Conservation (phyloP, 2,329 filamentous ascomycete species). For the Sarocladium oryzae region DNA sequence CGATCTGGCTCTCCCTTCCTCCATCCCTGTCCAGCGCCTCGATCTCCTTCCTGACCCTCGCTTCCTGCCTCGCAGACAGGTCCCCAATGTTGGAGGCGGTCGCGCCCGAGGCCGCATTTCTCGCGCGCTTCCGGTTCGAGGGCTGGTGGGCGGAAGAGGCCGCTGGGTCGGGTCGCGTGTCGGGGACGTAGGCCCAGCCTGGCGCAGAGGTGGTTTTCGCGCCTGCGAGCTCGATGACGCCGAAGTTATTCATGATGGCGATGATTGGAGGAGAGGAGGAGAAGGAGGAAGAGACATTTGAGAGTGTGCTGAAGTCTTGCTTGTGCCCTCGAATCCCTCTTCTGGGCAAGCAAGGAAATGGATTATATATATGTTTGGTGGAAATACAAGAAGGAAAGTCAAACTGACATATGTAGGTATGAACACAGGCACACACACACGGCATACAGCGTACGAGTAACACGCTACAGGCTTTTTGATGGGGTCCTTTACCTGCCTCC, state of each 20-base stretch:
- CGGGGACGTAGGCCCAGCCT: constrained; percentile 88
- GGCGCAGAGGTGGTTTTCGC: constrained; percentile 64
- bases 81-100: constrained; percentile 48
- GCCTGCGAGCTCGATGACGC: constrained; percentile 76
- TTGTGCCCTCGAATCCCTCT: no score
- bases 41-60: constrained; percentile 74
- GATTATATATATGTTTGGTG: no score
- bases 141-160: constrained; percentile 41
- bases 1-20: constrained; percentile 65
- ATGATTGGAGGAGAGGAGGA: background rate
- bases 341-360: no score
- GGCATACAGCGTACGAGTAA: no score
- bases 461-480: no score
- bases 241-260: constrained; percentile 55
- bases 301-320: no score
- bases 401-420: no score
- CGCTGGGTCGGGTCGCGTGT: constrained; percentile 55
- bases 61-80: constrained; percentile 73
- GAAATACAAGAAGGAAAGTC: no score
- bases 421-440: no score
- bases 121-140: constrained; percentile 64
- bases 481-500: background rate
- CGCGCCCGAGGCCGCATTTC: constrained; percentile 43
- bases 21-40: constrained; percentile 72
- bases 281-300: no score